Conservation (phyloP, 208 protist species). For the Leptomonas pyrrhocoris region DNA sequence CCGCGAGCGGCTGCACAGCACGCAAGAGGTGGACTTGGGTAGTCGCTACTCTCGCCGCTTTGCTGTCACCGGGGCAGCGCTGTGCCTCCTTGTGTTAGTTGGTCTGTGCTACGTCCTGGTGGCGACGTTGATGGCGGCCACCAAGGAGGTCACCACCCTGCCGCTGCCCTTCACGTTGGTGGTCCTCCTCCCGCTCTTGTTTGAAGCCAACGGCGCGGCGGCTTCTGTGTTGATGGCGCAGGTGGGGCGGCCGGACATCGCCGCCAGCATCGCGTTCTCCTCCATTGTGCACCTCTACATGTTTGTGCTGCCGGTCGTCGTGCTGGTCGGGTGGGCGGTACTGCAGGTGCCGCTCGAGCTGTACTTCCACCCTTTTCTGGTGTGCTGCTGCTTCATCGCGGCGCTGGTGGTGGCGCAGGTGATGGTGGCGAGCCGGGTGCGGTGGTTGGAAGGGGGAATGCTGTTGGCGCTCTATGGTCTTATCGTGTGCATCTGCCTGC, state of each 20-base stretch:
- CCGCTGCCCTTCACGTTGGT: conserved; percentile 57
- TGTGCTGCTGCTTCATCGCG: conserved; percentile 55
- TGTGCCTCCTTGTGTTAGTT: conserved; percentile 25
- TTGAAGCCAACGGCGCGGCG: conserved; percentile 53
- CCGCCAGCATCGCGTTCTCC: conserved; percentile 68
- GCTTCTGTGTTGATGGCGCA: conserved; percentile 61
- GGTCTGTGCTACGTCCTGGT: conserved; percentile 37
- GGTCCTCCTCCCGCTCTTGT: conserved; percentile 64
- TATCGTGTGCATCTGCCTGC: conserved; percentile 38
- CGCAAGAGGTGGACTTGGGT: conserved; percentile 17
- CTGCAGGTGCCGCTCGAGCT: conserved; percentile 54
- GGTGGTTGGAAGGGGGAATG: conserved; percentile 70
- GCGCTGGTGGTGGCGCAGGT: conserved; percentile 62
- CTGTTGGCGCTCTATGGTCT: conserved; percentile 68
- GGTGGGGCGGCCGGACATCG: conserved; percentile 77
- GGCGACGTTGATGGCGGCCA: conserved; percentile 37
- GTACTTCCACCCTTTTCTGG: conserved; percentile 68
- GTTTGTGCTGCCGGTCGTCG: conserved; percentile 69
- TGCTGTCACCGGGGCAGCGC: conserved; percentile 23
- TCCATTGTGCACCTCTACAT: conserved; percentile 80
- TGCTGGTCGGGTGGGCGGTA: conserved; percentile 30
- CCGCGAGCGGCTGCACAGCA: conserved; percentile 28
- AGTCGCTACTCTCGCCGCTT: conserved; percentile 44
- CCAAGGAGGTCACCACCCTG: conserved; percentile 20
- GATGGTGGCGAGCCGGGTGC: conserved; percentile 48